Percentiles rank a stretch among this genome's conserved stretches.
Evolutionary conservation across 768 basidiomycete species (phyloP).

Genomic region (Mycena pura): DNA sequence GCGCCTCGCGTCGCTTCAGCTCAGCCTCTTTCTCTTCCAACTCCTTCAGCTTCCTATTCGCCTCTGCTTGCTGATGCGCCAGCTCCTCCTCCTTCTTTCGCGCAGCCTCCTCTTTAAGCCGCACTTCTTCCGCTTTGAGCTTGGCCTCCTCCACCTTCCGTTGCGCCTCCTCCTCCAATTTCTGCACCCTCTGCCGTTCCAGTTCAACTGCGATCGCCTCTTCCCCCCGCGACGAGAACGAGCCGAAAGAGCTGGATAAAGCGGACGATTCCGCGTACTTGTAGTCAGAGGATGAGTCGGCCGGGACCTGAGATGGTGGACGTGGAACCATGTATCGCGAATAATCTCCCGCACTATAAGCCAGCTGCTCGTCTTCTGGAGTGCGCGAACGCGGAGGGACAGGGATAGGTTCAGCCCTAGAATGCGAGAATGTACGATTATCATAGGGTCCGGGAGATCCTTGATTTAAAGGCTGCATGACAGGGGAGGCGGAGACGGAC

Average conservation of each 20-base stretch:
- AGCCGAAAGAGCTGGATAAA: background rate
- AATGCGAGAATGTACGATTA: background rate
- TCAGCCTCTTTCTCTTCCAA: conserved; percentile 26
- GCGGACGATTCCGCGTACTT: background rate
- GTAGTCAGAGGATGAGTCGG: background rate
- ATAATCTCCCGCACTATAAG: conserved; percentile 13
- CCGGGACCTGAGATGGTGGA: too few species aligned
- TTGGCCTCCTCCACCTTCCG: conserved; percentile 11
- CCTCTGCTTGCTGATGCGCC: conserved; percentile 27
- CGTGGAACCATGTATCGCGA: conserved; percentile 9
- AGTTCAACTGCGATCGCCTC: background rate
- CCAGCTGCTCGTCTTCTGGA: background rate
- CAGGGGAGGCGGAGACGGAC: too few species aligned
- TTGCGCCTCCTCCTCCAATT: conserved; percentile 4
- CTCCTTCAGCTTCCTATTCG: conserved; percentile 25
- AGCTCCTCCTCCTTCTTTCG: conserved; percentile 24
- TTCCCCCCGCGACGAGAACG: conserved; percentile 5
- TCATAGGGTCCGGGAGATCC: background rate
- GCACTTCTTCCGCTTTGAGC: conserved; percentile 1
- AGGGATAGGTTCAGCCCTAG: conserved; percentile 9
- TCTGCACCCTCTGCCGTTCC: background rate
- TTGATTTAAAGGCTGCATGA: too few species aligned
- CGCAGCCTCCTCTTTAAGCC: conserved; percentile 11
- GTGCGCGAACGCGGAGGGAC: background rate
- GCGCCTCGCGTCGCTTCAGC: conserved; percentile 18